Conservation (phyloP, 257 asterid species). For the Solanum infundibuliforme region DNA sequence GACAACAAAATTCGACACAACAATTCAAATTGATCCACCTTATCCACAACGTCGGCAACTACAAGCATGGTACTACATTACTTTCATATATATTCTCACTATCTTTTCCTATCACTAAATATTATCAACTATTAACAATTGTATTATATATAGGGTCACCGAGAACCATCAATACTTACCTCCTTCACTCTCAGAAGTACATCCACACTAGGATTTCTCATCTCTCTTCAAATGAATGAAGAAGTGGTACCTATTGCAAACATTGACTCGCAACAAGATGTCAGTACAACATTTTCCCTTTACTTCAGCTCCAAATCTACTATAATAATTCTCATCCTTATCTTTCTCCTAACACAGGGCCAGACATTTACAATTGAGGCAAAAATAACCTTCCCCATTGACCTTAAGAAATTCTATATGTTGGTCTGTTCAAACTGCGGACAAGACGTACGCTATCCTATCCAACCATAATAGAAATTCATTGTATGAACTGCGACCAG, state of each 20-base stretch:
- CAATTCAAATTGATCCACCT: background rate
- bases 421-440: too few relatives aligned
- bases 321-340: too few relatives aligned
- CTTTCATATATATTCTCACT: background rate
- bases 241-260: background rate
- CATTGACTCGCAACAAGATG: background rate
- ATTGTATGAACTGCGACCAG: too few relatives aligned
- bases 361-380: too few relatives aligned
- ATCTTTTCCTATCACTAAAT: too few relatives aligned
- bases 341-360: too few relatives aligned
- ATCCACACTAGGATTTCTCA: background rate
- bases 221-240: background rate
- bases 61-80: background rate
- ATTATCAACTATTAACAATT: background rate
- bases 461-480: too few relatives aligned
- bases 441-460: too few relatives aligned
- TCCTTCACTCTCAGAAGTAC: background rate
- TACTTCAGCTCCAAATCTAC: too few relatives aligned
- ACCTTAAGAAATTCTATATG: too few relatives aligned
- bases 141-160: background rate
- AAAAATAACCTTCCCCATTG: too few relatives aligned
- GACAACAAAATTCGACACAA: background rate
- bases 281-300: background rate
- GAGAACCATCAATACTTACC: background rate
- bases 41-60: background rate